These are phyloP conservation scores for Bodo saltans DNA, from an alignment of 78 protist genomes.

Conservation along the genomic window DNA sequence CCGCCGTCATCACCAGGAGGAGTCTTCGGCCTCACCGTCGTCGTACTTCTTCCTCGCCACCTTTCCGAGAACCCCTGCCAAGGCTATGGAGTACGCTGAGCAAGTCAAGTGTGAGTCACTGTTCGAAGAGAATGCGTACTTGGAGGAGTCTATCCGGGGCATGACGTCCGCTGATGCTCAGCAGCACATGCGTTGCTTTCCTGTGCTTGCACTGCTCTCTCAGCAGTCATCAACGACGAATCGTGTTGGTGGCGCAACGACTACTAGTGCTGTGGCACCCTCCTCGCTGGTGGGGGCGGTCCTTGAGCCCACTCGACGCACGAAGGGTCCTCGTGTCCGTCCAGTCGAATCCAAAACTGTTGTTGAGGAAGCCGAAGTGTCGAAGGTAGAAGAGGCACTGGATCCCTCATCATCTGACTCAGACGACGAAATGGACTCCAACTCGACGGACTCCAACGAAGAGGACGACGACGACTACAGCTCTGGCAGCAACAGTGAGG, in stretches of 20 bases:
- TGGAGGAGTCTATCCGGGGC: too few relatives aligned
- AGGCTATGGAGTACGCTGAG: neutral
- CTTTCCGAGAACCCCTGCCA: neutral
- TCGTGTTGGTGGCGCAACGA: too few relatives aligned
- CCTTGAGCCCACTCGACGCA: neutral
- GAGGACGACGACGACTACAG: neutral
- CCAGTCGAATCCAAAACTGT: neutral
- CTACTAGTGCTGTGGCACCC: neutral
- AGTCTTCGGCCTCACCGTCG: neutral
- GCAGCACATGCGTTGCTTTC: too few relatives aligned
- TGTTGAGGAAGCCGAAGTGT: neutral
- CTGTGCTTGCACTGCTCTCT: too few relatives aligned
- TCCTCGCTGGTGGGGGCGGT: neutral
- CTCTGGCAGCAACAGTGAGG: neutral
- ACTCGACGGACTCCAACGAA: neutral
- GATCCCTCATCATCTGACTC: neutral
- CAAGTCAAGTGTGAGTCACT: neutral
- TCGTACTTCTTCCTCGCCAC: neutral
- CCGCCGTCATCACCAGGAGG: too few relatives aligned
- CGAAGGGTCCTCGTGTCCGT: neutral
- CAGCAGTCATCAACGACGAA: too few relatives aligned
- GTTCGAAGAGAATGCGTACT: too few relatives aligned
- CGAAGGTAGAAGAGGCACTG: neutral
- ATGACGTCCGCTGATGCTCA: too few relatives aligned
- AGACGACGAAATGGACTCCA: neutral